phyloP scores from a whole-genome alignment of 495 filamentous ascomycete genomes.

The Elaphomyces granulatus region DNA sequence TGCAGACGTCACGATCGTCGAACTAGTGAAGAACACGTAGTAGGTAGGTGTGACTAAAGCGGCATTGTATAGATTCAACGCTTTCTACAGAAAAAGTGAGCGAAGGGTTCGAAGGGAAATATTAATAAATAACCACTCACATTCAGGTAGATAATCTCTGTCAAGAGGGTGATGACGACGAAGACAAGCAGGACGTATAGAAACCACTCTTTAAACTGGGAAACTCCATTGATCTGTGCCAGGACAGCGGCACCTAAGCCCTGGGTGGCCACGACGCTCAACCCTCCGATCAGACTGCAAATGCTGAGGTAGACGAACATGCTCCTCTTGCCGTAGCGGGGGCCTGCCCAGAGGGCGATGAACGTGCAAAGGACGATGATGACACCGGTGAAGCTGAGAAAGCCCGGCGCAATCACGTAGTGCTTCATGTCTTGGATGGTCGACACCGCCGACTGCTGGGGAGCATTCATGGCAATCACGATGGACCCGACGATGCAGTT shows the following conservation, averaged over 20 bases:
- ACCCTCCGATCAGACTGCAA: slow-evolving; percentile 84
- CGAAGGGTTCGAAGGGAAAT: not conserved
- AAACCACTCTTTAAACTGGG: slow-evolving; percentile 97
- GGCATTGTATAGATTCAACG: slow-evolving; percentile 92
- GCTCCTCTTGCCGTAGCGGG: slow-evolving; percentile 85
- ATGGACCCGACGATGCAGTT: slow-evolving; percentile 87
- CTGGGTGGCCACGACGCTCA: slow-evolving; percentile 92
- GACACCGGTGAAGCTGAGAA: slow-evolving; percentile 72
- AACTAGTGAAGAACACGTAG: slow-evolving; percentile 93
- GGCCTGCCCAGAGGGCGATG: slow-evolving; percentile 70
- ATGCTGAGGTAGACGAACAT: slow-evolving; percentile 97
- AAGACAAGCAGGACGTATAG: slow-evolving; percentile 85
- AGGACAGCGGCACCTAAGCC: slow-evolving; percentile 86
- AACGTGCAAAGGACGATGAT: slow-evolving; percentile 59
- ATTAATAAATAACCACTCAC: slow-evolving; percentile 53
- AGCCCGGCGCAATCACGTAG: slow-evolving; percentile 78
- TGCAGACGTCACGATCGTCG: slow-evolving; percentile 86
- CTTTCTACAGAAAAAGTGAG: slow-evolving; percentile 61
- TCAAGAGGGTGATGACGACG: slow-evolving; percentile 71
- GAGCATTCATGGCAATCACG: slow-evolving; percentile 89
- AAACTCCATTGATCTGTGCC: slow-evolving; percentile 61
- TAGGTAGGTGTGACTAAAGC: slow-evolving; percentile 96
- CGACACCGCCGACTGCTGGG: slow-evolving; percentile 64
- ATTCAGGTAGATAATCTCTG: slow-evolving; percentile 91
- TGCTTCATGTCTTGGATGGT: slow-evolving; percentile 88